These are phyloP conservation scores for Hymenoscyphus infarciens DNA, from an alignment of 2,329 filamentous ascomycete species.

Conservation along the genomic window DNA sequence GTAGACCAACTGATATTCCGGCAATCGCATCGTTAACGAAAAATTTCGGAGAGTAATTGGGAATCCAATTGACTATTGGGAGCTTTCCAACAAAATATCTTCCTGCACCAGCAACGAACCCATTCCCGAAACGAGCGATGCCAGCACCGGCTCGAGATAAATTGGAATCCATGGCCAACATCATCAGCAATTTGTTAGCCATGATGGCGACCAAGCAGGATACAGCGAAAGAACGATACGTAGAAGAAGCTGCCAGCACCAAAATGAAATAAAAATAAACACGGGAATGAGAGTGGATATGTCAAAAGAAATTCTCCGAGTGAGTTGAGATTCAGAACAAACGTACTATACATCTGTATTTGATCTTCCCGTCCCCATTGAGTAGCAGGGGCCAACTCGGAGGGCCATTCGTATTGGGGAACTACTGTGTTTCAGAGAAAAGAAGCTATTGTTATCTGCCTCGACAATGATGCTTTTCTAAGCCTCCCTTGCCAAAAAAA, in stretches of 20 bases:
- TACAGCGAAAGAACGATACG: neutral
- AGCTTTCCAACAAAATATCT: conserved; percentile 59
- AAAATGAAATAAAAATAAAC: neutral
- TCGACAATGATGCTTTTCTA: neutral
- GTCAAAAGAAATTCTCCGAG: neutral
- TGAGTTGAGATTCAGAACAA: neutral
- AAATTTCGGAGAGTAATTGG: conserved; percentile 58
- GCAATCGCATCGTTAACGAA: conserved; percentile 58
- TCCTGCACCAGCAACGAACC: conserved; percentile 40
- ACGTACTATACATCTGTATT: neutral
- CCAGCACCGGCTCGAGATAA: conserved; percentile 19
- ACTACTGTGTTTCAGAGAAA: neutral
- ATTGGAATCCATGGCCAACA: conserved; percentile 17
- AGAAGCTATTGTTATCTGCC: neutral
- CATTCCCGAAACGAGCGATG: conserved; percentile 13
- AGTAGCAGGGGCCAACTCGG: neutral
- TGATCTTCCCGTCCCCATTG: neutral
- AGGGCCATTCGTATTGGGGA: neutral
- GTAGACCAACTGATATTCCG: conserved; percentile 56
- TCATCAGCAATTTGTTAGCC: neutral
- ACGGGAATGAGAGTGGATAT: neutral
- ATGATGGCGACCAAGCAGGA: neutral
- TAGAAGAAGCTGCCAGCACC: neutral
- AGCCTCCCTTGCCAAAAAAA: neutral
- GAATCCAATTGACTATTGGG: conserved; percentile 59